Base-by-base conservation (phyloP, 441 rosid genomes). In the Biscutella auriculata region DNA sequence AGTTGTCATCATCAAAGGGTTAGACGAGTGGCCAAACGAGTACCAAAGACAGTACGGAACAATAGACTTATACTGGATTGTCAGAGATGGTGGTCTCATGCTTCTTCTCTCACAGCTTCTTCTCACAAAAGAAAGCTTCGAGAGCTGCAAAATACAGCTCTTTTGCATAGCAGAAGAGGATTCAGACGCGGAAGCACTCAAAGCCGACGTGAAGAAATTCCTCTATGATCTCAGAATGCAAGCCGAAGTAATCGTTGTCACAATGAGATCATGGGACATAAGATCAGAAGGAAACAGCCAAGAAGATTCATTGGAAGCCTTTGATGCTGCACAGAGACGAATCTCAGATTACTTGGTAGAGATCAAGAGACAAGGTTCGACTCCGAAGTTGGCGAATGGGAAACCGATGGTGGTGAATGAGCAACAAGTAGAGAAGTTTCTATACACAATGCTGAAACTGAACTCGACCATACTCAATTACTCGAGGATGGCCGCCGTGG, bases 21-120 rank as follows among this genome's bases (percentile, higher is more conserved):
- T 93, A 42, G 99, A 93, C 62, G 99, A 93, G 63, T 89, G 99
- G 99, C 99, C 99, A 5, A 93, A 93, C 26, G 95, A 83, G 81
- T 93, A 93, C 67, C 99, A 93, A 56, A 79, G 77, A 75, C 99
- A 93, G 76, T 93, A 82, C 23, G 99, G 97, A 32, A 93, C 95
- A 4, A 89, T 93, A 36, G 99, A 93, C 75, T 75, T 93, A 74
- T 93, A 93, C 75, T 93, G 96, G 99, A 93, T 93, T 25, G 97
- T 93, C n/a, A 76, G 96, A 70, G 99, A 89, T 39, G 99, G 97
- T 5, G 97, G 99, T 67, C 91, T 89, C 57, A 93, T 93, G 99
- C 97, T 93, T 51, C 95, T 93, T 36, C 93, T 94, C 43, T 94
- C 99, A 21, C 99, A 94, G 72, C 96, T 94, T 46, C 97, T 94